Evolutionary conservation across 1,284 basidiomycete species (phyloP).

Genomic region (Cryptococcus maquisensis): DNA sequence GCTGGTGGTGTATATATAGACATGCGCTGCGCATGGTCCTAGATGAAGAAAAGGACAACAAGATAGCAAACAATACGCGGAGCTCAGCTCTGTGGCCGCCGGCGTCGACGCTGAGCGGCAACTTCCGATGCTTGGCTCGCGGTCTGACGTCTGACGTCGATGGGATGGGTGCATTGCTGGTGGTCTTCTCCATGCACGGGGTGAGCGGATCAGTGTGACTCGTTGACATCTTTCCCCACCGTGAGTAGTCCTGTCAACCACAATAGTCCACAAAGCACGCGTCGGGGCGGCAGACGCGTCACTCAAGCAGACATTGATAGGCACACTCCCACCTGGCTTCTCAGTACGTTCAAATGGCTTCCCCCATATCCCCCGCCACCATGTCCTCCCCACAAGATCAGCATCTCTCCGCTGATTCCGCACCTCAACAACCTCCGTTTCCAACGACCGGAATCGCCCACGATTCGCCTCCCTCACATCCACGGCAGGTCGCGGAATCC

Average conservation of each 20-base stretch:
- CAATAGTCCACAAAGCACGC: not conserved
- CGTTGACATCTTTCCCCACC: not conserved
- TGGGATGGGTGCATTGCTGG: not conserved
- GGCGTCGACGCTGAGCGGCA: too few relatives aligned
- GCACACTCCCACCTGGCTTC: too few relatives aligned
- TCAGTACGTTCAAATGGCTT: too few relatives aligned
- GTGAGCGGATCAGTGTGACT: not conserved
- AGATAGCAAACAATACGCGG: too few relatives aligned
- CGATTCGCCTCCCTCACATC: conserved; percentile 4
- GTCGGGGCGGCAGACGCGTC: not conserved
- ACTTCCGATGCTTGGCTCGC: too few relatives aligned
- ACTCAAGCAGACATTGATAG: not conserved
- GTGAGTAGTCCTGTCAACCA: not conserved
- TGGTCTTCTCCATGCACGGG: not conserved
- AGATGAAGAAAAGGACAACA: too few relatives aligned
- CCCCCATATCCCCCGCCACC: not conserved
- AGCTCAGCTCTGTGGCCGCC: too few relatives aligned
- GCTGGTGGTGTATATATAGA: too few relatives aligned
- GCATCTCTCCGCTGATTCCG: not conserved
- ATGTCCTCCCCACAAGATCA: not conserved
- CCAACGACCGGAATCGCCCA: conserved; percentile 10
- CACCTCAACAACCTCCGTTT: conserved; percentile 12
- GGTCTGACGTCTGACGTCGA: too few relatives aligned
- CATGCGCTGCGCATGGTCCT: too few relatives aligned
- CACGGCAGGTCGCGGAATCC: conserved; percentile 24